Evolutionary conservation across 768 basidiomycete species (phyloP), one percentile per base, ranked within the genome.

Genomic region (Tylopilus cervinicoccineus): DNA sequence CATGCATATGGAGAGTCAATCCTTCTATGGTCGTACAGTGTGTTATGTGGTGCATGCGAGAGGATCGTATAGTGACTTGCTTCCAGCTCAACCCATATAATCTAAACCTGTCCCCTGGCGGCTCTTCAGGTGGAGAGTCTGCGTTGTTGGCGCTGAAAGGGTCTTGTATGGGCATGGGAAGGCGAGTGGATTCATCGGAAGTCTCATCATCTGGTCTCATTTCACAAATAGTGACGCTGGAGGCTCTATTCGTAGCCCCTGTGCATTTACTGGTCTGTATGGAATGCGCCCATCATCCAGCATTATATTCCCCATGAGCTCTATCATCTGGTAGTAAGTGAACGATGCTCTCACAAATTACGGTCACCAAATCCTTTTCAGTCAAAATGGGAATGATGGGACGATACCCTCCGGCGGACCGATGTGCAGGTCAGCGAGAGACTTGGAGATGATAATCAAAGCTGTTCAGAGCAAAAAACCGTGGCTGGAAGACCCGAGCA

Each of bases 81-180:
- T 39, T 40, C 34, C 64, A 77, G 38, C 56, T 67, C 26, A 77
- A 80, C 47, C 79, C 79, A 1, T 59, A 65, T 60, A 77, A 78
- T 51, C 62, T 69, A 2, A 40, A 61, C 11, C 58, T 77, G 20
- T 75, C 73, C 0, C 59, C 70, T 1, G 79, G 79, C 12, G 79
- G 79, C n/a, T 77, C 76, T 10, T 74, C 73, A 2, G 79, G 79
- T 7, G 79, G 79, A 27, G 79, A 78, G 58, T 67, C 70, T 5
- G 76, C 79, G 0, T 55, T 79, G 1, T 44, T 79, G 2, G 75
- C 75, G 5, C 51, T 79, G 45, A 70, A 70, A 29, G 77, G 77
- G 27, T 67, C 70, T 19, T 71, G 72, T 24, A 51, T 79, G 24
- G 74, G 78, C 7, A 60, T 77, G 22, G 75, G 76, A 24, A 72